These are phyloP conservation scores for Wallacemonas sp. DNA, from an alignment of 208 protist genomes.

Conservation along the genomic window DNA sequence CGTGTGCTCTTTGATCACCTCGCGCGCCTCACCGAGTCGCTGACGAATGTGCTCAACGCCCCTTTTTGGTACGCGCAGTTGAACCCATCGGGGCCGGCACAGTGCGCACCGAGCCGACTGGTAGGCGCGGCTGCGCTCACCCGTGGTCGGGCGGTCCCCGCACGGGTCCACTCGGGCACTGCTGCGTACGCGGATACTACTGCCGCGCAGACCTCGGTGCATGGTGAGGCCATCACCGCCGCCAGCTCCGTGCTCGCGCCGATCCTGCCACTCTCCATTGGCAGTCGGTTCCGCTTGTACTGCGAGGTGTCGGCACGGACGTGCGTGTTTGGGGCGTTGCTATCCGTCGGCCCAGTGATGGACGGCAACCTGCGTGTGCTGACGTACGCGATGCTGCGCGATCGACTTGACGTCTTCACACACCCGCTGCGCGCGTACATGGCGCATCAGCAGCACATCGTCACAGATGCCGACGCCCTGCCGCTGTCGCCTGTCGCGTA, in stretches of 20 bases:
- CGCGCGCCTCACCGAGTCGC: background rate
- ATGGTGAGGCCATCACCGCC: no score
- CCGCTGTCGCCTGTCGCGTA: background rate
- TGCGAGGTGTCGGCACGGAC: slow-evolving; percentile 1
- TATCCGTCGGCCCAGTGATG: slow-evolving; percentile 3
- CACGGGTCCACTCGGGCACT: no score
- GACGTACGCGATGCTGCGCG: background rate
- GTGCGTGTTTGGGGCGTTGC: slow-evolving; percentile 4
- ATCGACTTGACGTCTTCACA: background rate
- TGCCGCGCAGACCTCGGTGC: no score
- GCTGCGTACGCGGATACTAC: no score
- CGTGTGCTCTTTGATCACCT: background rate
- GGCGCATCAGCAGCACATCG: no score
- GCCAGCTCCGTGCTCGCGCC: slow-evolving; percentile 6
- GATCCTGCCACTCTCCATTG: slow-evolving; percentile 9
- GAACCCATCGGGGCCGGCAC: slow-evolving; percentile 3
- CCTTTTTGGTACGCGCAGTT: slow-evolving; percentile 8
- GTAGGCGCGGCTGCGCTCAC: background rate
- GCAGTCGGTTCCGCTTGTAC: slow-evolving; percentile 4
- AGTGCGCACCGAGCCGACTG: background rate
- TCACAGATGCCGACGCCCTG: no score
- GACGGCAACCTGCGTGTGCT: slow-evolving; percentile 8
- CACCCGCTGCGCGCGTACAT: background rate
- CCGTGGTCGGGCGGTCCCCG: background rate
- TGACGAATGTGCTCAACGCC: slow-evolving; percentile 4